Conservation (phyloP, 2,329 filamentous ascomycete species). For the Fusarium lateritium region DNA sequence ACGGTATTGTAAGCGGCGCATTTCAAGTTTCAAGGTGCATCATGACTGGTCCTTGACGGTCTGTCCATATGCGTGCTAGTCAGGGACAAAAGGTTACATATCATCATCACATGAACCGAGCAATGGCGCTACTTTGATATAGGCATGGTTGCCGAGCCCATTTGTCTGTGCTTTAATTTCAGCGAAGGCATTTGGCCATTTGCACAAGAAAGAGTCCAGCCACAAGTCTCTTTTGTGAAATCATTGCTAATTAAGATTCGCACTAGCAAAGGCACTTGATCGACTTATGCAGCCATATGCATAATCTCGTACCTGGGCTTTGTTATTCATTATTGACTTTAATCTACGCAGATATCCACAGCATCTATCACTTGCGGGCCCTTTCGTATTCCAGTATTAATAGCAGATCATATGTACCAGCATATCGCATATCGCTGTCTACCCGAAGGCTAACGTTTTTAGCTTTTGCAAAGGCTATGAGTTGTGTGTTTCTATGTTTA, state of each 20-base stretch:
- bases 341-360: slow-evolving; percentile 8
- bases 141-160: slow-evolving; percentile 33
- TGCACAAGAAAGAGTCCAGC: not conserved
- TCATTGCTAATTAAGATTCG: not conserved
- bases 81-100: slow-evolving; percentile 34
- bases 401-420: slow-evolving; percentile 35
- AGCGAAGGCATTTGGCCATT: not conserved
- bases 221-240: slow-evolving; percentile 3
- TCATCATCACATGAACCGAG: slow-evolving; percentile 37
- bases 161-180: slow-evolving; percentile 26
- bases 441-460: slow-evolving; percentile 7
- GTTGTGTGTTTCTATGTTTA: slow-evolving; percentile 13
- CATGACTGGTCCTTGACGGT: slow-evolving; percentile 19
- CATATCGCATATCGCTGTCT: slow-evolving; percentile 16
- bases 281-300: slow-evolving; percentile 11
- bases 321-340: too few relatives aligned
- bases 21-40: slow-evolving; percentile 12
- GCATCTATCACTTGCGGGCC: slow-evolving; percentile 10
- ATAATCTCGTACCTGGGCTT: too few relatives aligned
- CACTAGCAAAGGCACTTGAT: slow-evolving; percentile 3
- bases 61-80: slow-evolving; percentile 34
- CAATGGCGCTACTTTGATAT: slow-evolving; percentile 19
- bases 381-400: slow-evolving; percentile 30
- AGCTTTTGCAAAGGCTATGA: not conserved
- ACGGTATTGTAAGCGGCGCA: slow-evolving; percentile 7